Conservation (phyloP, 2,329 filamentous ascomycete species). For the Colletotrichum truncatum region DNA sequence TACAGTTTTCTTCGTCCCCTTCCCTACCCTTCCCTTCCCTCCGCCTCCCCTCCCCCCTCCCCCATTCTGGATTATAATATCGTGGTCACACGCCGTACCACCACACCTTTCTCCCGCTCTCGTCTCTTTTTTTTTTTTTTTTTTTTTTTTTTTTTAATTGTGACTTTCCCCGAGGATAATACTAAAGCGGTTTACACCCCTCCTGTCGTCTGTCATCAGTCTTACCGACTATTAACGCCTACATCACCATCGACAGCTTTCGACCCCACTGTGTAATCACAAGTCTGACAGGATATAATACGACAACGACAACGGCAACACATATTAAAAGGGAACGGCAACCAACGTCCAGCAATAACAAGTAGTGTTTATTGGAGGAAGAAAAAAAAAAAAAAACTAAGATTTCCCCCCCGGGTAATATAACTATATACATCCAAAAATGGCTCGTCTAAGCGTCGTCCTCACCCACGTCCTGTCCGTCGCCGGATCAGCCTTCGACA, state of each 20-base stretch:
- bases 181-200: no score
- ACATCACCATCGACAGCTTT: no score
- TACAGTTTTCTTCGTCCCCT: not conserved
- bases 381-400: not conserved
- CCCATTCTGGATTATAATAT: not conserved
- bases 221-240: no score
- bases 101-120: no score
- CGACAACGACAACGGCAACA: not conserved
- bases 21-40: not conserved
- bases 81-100: not conserved
- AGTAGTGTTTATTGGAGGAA: not conserved
- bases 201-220: no score
- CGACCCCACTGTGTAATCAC: no score
- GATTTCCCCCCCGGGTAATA: not conserved
- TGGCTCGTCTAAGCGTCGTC: slow-evolving; percentile 28
- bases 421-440: slow-evolving; percentile 14
- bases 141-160: not conserved
- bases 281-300: no score
- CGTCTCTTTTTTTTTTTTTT: not conserved
- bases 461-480: slow-evolving; percentile 14
- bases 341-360: not conserved
- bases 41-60: not conserved
- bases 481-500: slow-evolving; percentile 3
- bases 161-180: no score
- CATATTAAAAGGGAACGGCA: not conserved